Evolutionary conservation across 192 early-diverging fungal genomes (phyloP).

Genomic region (Funneliformis mosseae): DNA sequence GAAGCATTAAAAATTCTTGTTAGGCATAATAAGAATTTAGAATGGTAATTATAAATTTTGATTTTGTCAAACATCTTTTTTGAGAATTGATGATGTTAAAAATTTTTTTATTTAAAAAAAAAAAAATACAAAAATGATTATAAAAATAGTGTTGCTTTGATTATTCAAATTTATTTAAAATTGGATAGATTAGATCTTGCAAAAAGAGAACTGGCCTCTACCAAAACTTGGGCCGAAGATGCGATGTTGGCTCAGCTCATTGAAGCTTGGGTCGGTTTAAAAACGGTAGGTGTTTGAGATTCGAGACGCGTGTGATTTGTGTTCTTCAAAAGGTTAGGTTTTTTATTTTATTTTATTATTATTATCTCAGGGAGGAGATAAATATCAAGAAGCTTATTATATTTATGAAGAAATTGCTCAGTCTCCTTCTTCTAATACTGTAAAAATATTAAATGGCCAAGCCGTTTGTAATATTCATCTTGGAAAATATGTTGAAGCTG

Average conservation of each 20-base stretch:
- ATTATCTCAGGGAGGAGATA: constrained; percentile 63
- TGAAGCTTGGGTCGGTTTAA: constrained; percentile 86
- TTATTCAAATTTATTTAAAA: constrained; percentile 74
- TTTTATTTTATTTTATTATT: neutral
- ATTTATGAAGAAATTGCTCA: constrained; percentile 94
- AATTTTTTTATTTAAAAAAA: neutral
- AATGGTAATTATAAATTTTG: constrained; percentile 61
- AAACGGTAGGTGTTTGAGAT: constrained; percentile 44
- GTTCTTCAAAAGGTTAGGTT: neutral
- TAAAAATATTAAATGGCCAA: constrained; percentile 75
- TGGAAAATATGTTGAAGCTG: constrained; percentile 82
- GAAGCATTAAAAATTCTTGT: constrained; percentile 76
- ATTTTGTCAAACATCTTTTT: neutral
- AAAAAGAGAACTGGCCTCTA: constrained; percentile 68
- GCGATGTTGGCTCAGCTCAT: constrained; percentile 89
- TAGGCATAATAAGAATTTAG: constrained; percentile 71
- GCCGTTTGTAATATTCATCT: constrained; percentile 83
- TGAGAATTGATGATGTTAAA: neutral
- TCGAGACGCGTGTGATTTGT: neutral
- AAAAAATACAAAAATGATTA: neutral
- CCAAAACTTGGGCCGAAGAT: constrained; percentile 94
- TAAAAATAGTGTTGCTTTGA: constrained; percentile 65
- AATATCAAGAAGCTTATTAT: constrained; percentile 88
- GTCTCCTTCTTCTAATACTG: constrained; percentile 67
- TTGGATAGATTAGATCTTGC: constrained; percentile 88